phyloP scores from a whole-genome alignment of 176 grass and related monocot species.

The Bothriochloa decipiens region DNA sequence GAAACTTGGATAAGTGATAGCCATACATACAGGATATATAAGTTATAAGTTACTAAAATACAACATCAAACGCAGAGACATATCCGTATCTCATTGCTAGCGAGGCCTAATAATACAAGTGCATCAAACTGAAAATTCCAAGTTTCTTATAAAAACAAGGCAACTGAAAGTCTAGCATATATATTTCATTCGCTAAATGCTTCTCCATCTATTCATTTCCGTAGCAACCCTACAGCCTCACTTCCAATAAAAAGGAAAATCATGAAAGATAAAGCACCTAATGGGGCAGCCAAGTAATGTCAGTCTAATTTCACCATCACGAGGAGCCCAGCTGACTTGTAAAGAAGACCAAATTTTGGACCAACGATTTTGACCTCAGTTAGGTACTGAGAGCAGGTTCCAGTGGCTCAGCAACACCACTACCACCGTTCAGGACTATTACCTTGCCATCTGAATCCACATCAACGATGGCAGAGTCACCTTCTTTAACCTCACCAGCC shows the following conservation, averaged over 20 bases:
- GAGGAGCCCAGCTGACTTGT: constrained; percentile 21
- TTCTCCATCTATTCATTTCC: constrained; percentile 26
- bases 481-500: constrained; percentile 89
- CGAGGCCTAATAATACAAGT: constrained; percentile 30
- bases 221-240: constrained; percentile 36
- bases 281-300: not conserved
- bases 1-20: not conserved
- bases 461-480: constrained; percentile 90
- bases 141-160: constrained; percentile 28
- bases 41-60: not conserved
- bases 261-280: constrained; percentile 24
- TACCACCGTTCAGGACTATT: constrained; percentile 71
- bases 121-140: constrained; percentile 15
- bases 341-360: not conserved
- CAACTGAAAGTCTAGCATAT: constrained; percentile 35
- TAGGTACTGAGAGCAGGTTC: constrained; percentile 51
- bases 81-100: constrained; percentile 1
- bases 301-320: constrained; percentile 40
- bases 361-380: not conserved
- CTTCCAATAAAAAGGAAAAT: not conserved
- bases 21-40: not conserved
- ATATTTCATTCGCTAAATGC: constrained; percentile 20
- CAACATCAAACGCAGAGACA: not conserved
- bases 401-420: constrained; percentile 56
- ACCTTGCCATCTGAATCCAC: constrained; percentile 92